Conservation (phyloP, 768 basidiomycete genomes). For the Hydnum rufescens region DNA sequence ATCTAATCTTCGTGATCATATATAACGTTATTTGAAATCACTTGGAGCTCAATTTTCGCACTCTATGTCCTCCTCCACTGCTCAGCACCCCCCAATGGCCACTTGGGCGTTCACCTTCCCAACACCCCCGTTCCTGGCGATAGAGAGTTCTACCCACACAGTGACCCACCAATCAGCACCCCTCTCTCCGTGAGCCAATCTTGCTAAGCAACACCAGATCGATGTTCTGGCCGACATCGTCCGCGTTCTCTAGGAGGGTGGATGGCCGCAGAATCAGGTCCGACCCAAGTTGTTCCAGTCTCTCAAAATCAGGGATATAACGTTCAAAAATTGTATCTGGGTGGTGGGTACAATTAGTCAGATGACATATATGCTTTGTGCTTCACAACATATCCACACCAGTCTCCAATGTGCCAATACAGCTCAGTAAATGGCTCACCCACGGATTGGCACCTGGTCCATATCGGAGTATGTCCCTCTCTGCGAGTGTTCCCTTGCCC, state of each 20-base stretch:
- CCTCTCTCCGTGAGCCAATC: no score
- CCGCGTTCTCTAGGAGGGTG: no score
- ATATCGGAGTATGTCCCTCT: conserved; percentile 32
- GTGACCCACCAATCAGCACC: no score
- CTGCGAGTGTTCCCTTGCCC: not conserved
- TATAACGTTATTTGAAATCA: no score
- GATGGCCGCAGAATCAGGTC: conserved; percentile 24
- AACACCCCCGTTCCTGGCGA: no score
- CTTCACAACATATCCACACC: conserved; percentile 3
- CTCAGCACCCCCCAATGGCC: no score
- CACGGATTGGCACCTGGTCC: conserved; percentile 70
- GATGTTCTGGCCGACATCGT: not conserved
- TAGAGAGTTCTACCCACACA: no score
- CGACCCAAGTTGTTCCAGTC: conserved; percentile 46
- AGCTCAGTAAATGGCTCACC: conserved; percentile 52
- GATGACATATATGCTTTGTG: not conserved
- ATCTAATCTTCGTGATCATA: no score
- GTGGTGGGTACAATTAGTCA: conserved; percentile 24
- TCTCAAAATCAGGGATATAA: conserved; percentile 35
- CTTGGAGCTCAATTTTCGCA: not conserved
- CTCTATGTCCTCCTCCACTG: not conserved
- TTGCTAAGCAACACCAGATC: no score
- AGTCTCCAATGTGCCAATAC: conserved; percentile 76
- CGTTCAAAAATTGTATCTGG: conserved; percentile 60
- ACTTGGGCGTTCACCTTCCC: no score